phyloP scores from a whole-genome alignment of 164 flowering plant genomes.

The Akebia trifoliata region DNA sequence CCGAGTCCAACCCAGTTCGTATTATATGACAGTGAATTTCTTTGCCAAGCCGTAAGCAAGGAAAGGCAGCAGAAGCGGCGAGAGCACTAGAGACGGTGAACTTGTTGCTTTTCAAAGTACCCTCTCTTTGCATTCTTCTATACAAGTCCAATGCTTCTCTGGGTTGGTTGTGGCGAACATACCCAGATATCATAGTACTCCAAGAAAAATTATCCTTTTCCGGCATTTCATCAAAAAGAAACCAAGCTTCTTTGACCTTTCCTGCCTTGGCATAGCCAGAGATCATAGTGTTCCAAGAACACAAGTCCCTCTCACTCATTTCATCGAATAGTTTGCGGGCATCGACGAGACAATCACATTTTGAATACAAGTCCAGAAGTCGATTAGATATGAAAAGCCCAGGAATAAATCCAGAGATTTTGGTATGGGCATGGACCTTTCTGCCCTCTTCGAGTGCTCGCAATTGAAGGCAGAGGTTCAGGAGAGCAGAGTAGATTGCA shows the following conservation, averaged over 20 bases:
- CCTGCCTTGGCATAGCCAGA: conserved; percentile 24
- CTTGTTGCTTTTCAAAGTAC: conserved; percentile 13
- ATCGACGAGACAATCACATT: conserved; percentile 14
- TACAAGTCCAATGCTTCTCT: conserved; percentile 23
- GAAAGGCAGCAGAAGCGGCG: conserved; percentile 25
- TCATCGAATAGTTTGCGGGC: conserved; percentile 23
- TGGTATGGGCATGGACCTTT: conserved; percentile 19
- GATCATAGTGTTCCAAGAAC: conserved; percentile 32
- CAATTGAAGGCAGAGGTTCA: conserved; percentile 16
- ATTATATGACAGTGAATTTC: conserved; percentile 28
- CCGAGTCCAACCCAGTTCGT: conserved; percentile 22
- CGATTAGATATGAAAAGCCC: conserved; percentile 22
- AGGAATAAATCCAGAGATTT: conserved; percentile 13
- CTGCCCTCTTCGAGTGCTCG: conserved; percentile 24
- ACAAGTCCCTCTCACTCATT: conserved; percentile 27
- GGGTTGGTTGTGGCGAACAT: conserved; percentile 20
- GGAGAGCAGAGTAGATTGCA: conserved; percentile 22
- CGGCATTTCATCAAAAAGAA: conserved; percentile 25
- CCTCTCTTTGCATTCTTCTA: conserved; percentile 18
- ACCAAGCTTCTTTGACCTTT: conserved; percentile 18
- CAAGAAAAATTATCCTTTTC: conserved; percentile 27
- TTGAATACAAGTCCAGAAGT: conserved; percentile 17
- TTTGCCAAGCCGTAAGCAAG: conserved; percentile 22
- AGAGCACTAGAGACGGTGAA: conserved; percentile 27
- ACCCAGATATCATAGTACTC: conserved; percentile 35